Base-by-base conservation (phyloP, 805 yeast genomes). In the Candida sakaeoensis region DNA sequence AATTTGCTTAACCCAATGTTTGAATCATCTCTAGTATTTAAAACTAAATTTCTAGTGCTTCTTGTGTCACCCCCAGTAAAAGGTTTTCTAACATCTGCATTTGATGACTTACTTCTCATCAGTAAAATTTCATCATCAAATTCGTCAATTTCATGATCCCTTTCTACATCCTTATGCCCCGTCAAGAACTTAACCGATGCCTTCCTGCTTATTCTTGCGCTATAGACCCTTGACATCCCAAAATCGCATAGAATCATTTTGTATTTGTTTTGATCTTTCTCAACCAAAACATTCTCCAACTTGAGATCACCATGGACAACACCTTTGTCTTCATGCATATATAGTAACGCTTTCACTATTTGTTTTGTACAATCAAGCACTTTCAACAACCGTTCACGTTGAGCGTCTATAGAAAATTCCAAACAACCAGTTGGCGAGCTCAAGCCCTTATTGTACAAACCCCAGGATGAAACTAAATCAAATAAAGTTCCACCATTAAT, bases 251-350 rank as follows among this genome's bases (percentile, higher is more conserved):
- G 56, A 18, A 82, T 55, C 46, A 86, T 68, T 32, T 63, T 64
- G 34, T 50, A 48, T 7, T 33, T 12, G 15, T 67, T 63, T 7
- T 50, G 42, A 22, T 40, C 46, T 27, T 53, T 53, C 45, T 80
- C 80, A 19, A 86, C 57, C 32, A 87, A 63, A 45, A 91, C 85
- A 53, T 87, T 87, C 51, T 87, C 96, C 32, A 87, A 68, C 60
- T 87, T 87, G 34, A 87, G 58, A 61, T 87, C 96, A 2, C 95
- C 90, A 52, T 87, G 96, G 7, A 82, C 85, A 23, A 85, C 69
- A 1, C 80, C 77, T 49, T 64, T 62, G 13, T 57, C 62, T 5
- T 70, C 66, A 45, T 72, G 75, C 75, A 88, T 68, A 54, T 82
- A 85, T 37, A 63, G 51, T 9, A 87, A 55, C 0, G 84, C 90